Evolutionary conservation across 108 stramenopile species (phyloP).

Genomic region (Cyclotella baltica): DNA sequence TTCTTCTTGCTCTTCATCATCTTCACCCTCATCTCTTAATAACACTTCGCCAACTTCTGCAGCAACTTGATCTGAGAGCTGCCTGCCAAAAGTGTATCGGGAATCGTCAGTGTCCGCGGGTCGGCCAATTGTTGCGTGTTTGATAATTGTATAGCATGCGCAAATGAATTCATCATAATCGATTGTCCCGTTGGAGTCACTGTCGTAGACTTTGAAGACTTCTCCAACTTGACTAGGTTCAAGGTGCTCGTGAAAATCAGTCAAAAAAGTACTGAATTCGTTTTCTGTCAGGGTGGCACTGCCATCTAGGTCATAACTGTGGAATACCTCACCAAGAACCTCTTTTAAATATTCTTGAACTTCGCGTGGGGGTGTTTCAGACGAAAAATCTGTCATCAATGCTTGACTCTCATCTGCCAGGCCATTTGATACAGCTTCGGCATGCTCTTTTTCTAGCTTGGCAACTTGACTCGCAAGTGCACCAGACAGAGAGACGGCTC

Average conservation of each 20-base stretch:
- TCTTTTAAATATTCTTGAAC: slow-evolving; percentile 62
- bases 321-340: slow-evolving; percentile 84
- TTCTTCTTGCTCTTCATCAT: slow-evolving; percentile 84
- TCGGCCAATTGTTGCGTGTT: background rate
- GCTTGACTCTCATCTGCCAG: slow-evolving; percentile 3
- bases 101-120: background rate
- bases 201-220: slow-evolving; percentile 75
- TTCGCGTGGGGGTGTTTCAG: slow-evolving; percentile 37
- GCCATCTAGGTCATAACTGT: slow-evolving; percentile 79
- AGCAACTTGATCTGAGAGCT: background rate
- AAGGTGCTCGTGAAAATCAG: slow-evolving; percentile 88
- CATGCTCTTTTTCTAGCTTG: slow-evolving; percentile 29
- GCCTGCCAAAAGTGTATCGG: too few species aligned
- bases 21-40: slow-evolving; percentile 28
- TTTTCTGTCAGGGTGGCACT: slow-evolving; percentile 72
- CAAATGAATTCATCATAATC: slow-evolving; percentile 91
- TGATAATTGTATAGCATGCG: slow-evolving; percentile 81
- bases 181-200: slow-evolving; percentile 72
- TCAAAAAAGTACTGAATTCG: slow-evolving; percentile 79
- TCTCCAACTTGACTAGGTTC: slow-evolving; percentile 52
- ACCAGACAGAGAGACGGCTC: slow-evolving; percentile 68
- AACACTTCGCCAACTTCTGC: slow-evolving; percentile 7
- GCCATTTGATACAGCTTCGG: background rate
- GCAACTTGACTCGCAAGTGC: slow-evolving; percentile 63
- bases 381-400: slow-evolving; percentile 12